phyloP scores from a whole-genome alignment of 352 stramenopile genomes.

The Plasmopara viticola region DNA sequence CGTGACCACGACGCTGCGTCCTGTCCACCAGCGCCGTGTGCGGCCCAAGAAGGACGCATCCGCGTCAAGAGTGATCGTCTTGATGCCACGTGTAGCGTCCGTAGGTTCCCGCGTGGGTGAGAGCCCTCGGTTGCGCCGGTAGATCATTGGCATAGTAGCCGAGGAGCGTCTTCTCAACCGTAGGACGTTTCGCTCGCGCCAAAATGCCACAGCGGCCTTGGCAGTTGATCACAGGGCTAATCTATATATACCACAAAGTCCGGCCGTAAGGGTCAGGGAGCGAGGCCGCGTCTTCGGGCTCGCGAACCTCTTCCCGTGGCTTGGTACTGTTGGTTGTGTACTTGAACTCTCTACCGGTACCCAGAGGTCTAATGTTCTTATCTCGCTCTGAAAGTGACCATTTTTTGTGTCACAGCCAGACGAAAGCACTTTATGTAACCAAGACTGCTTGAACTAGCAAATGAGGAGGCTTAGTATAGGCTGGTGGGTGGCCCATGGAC shows the following conservation, averaged over 20 bases:
- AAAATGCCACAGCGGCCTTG: neutral
- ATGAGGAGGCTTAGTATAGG: too few species aligned
- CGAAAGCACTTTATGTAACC: too few species aligned
- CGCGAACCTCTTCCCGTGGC: slow-evolving; percentile 6
- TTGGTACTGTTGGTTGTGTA: slow-evolving; percentile 24
- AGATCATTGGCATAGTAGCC: slow-evolving; percentile 47
- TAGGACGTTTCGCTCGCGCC: neutral
- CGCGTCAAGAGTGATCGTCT: slow-evolving; percentile 10
- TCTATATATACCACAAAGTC: neutral
- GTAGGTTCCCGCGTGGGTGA: slow-evolving; percentile 25
- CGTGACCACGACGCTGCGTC: slow-evolving; percentile 19
- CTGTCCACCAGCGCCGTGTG: slow-evolving; percentile 25
- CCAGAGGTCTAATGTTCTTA: too few species aligned
- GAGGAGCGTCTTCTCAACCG: neutral
- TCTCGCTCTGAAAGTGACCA: too few species aligned
- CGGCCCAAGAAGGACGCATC: slow-evolving; percentile 22
- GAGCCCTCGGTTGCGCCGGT: slow-evolving; percentile 41
- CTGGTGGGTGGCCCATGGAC: too few species aligned
- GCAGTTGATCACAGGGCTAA: neutral
- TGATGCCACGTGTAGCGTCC: slow-evolving; percentile 19
- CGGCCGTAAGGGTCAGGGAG: neutral
- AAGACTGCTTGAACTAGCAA: too few species aligned
- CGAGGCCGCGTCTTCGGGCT: neutral
- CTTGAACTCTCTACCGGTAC: slow-evolving; percentile 5
- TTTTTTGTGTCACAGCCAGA: too few species aligned